These are phyloP conservation scores for Sporothrix variecibatus DNA, from an alignment of 2,329 filamentous ascomycete species.

Conservation along the genomic window DNA sequence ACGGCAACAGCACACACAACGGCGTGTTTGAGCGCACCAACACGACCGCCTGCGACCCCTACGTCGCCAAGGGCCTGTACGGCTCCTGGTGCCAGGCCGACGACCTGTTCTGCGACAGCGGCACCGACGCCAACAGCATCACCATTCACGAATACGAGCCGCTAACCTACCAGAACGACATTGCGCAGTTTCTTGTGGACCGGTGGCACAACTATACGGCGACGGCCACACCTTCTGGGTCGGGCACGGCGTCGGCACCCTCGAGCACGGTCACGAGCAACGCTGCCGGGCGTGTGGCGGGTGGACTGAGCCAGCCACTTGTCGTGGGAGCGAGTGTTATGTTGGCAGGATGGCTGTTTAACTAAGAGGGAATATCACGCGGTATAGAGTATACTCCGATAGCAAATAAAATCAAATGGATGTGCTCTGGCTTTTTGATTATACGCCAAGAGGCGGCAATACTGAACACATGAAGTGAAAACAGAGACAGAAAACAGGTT, in stretches of 20 bases:
- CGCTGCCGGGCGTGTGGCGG: neutral
- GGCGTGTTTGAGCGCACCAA: constrained; percentile 13
- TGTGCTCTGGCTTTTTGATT: no score
- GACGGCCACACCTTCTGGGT: neutral
- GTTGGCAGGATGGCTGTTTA: neutral
- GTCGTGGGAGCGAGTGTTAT: neutral
- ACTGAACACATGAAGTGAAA: no score
- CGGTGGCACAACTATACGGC: neutral
- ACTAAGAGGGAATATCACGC: neutral
- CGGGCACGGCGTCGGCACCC: neutral
- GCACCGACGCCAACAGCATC: neutral
- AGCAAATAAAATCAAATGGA: neutral
- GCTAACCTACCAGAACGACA: neutral
- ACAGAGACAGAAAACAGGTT: no score
- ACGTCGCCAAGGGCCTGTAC: neutral
- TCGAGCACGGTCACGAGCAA: neutral
- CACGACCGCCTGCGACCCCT: constrained; percentile 13
- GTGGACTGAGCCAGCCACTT: neutral
- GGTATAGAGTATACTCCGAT: neutral
- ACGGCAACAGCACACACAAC: constrained; percentile 15
- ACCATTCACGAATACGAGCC: neutral
- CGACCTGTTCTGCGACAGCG: constrained; percentile 19
- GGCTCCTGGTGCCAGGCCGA: constrained; percentile 15
- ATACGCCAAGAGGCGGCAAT: no score
- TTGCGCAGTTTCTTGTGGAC: neutral